These are phyloP conservation scores for Daedaleopsis sinensis DNA, from an alignment of 768 basidiomycete genomes.

Conservation along the genomic window DNA sequence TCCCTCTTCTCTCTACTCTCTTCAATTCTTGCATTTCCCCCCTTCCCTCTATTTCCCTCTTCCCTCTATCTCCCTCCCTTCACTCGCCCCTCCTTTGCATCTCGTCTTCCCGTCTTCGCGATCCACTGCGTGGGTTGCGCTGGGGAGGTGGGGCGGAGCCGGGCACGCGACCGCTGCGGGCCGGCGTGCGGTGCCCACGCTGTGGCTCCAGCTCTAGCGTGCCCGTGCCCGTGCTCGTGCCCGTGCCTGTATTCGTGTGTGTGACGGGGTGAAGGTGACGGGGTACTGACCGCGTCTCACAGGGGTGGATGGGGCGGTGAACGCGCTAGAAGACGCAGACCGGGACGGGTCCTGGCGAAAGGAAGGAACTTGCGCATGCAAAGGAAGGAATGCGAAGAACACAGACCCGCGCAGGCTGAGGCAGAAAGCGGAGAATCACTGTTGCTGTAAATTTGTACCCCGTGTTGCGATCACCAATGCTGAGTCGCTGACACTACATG, in stretches of 20 bases:
- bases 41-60: no score
- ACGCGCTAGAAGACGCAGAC: neutral
- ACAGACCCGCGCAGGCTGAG: neutral
- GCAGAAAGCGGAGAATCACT: no score
- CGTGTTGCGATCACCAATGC: no score
- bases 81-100: neutral
- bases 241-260: no score
- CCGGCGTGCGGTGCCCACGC: neutral
- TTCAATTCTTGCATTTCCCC: neutral
- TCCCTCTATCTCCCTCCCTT: no score
- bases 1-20: no score
- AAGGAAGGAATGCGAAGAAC: no score
- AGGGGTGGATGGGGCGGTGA: conserved; percentile 29
- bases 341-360: no score
- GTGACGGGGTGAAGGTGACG: neutral
- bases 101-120: neutral
- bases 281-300: conserved; percentile 4
- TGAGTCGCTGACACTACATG: no score
- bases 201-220: neutral
- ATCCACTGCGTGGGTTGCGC: neutral
- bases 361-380: no score
- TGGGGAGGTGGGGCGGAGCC: neutral
- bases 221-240: no score
- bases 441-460: no score
- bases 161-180: neutral